Percentiles rank a stretch among this genome's conserved stretches.
Conservation (phyloP, 306 rosid species). For the Carpinus viminea region DNA sequence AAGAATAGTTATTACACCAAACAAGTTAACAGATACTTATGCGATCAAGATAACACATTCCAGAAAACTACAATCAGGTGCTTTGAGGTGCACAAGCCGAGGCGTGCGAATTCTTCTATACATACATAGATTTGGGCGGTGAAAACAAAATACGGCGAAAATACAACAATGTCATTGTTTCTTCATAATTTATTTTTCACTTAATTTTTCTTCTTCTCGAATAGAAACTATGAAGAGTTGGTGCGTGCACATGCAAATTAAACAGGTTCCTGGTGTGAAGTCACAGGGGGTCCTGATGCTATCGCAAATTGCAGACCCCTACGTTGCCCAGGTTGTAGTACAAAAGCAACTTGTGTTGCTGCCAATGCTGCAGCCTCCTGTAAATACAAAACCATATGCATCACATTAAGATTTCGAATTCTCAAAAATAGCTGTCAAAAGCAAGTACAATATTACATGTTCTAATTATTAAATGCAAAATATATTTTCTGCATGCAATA, state of each 20-base stretch:
- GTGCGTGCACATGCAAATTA: constrained; percentile 33
- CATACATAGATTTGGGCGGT: neutral
- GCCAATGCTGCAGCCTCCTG: constrained; percentile 99
- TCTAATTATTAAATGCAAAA: neutral
- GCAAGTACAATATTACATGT: neutral
- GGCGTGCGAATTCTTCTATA: neutral
- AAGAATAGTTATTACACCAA: neutral
- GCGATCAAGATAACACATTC: neutral
- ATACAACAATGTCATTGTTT: neutral
- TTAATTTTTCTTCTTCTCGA: constrained; percentile 25
- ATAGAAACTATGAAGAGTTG: constrained; percentile 18
- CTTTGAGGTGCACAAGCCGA: neutral
- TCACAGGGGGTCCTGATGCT: constrained; percentile 59
- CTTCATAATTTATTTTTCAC: constrained; percentile 18
- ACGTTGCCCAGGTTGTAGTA: constrained; percentile 83
- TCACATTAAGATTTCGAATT: neutral
- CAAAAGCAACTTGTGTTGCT: constrained; percentile 98
- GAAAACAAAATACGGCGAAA: constrained; percentile 4
- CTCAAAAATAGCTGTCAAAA: neutral
- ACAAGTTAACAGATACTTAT: constrained; percentile 4
- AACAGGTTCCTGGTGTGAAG: constrained; percentile 60
- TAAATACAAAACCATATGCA: constrained; percentile 23
- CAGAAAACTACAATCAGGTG: constrained; percentile 2
- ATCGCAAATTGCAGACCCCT: constrained; percentile 81
- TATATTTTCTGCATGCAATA: neutral